These are phyloP conservation scores for Sphagnum fallax DNA, from an alignment of 228 moss, liverwort and hornwort species.

Conservation along the genomic window DNA sequence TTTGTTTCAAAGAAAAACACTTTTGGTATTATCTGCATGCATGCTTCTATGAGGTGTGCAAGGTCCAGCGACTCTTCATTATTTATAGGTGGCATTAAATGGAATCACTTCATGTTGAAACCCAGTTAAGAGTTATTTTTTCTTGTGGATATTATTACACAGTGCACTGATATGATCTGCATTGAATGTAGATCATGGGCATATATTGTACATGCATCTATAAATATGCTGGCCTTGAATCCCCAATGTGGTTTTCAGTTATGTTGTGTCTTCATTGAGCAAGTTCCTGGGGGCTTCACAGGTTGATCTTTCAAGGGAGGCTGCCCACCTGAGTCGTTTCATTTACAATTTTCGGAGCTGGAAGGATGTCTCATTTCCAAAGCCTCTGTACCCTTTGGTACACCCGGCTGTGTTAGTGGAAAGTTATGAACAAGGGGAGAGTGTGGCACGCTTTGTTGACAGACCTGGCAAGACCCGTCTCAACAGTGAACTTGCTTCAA, in stretches of 20 bases:
- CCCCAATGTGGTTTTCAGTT: too few relatives aligned
- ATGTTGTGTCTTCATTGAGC: too few relatives aligned
- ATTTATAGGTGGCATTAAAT: too few relatives aligned
- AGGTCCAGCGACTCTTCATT: too few relatives aligned
- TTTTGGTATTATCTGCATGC: not conserved
- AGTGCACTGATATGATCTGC: too few relatives aligned
- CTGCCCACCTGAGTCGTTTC: conserved; percentile 49
- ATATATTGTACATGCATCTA: not conserved
- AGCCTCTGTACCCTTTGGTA: conserved; percentile 48
- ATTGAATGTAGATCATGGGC: too few relatives aligned
- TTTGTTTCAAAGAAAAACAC: not conserved
- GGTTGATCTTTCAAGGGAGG: conserved; percentile 53
- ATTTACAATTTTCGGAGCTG: conserved; percentile 50
- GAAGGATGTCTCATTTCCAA: conserved; percentile 52
- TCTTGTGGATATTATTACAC: too few relatives aligned
- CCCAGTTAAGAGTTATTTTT: too few relatives aligned
- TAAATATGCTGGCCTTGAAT: too few relatives aligned
- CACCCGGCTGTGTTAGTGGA: conserved; percentile 56
- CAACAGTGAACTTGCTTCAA: conserved; percentile 32
- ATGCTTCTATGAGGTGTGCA: not conserved
- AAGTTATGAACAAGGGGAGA: conserved; percentile 45
- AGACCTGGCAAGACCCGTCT: conserved; percentile 19
- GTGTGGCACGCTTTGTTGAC: conserved; percentile 34
- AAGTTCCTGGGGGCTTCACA: not conserved
- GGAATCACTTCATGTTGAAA: too few relatives aligned